Evolutionary conservation across 306 rosid genomes (phyloP).

Genomic region (Delonix regia): DNA sequence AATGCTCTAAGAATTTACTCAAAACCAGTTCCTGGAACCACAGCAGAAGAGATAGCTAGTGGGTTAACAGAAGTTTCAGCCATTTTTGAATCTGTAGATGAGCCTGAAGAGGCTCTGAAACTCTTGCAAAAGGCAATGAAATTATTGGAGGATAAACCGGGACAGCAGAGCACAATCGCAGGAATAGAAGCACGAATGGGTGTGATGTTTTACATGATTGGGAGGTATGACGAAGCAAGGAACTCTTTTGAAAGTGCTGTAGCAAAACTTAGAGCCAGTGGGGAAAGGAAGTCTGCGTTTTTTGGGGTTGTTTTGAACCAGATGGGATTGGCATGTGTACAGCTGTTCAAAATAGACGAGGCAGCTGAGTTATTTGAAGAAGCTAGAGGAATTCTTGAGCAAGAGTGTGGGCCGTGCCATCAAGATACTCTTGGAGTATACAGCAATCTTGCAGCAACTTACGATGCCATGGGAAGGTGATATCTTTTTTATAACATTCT

Average conservation of each 20-base stretch:
- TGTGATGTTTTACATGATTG: conserved; percentile 90
- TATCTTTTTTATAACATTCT: conserved; percentile 11
- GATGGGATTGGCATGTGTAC: conserved; percentile 98
- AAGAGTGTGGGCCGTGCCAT: conserved; percentile 94
- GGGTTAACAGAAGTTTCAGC: conserved; percentile 96
- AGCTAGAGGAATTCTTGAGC: conserved; percentile 92
- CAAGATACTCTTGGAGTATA: conserved; percentile 97
- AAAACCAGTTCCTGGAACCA: conserved; percentile 95
- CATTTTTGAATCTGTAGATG: conserved; percentile 90
- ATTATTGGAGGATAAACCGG: conserved; percentile 94
- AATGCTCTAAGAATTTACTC: conserved; percentile 89
- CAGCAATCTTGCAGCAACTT: conserved; percentile 98
- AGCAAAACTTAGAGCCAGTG: conserved; percentile 82
- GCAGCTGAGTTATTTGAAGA: conserved; percentile 97
- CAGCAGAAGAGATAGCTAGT: conserved; percentile 84
- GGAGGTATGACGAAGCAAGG: conserved; percentile 85
- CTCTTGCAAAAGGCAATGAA: conserved; percentile 83
- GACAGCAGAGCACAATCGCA: conserved; percentile 95
- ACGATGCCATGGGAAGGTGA: conserved; percentile 99
- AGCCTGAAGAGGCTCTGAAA: conserved; percentile 94
- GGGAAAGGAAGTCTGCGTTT: conserved; percentile 97
- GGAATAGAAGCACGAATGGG: conserved; percentile 99
- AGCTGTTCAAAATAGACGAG: conserved; percentile 95
- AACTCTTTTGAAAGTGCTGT: conserved; percentile 82
- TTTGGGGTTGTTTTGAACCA: conserved; percentile 98